These are phyloP conservation scores for Candida ascalaphidarum DNA, from an alignment of 805 yeast species.

Conservation along the genomic window DNA sequence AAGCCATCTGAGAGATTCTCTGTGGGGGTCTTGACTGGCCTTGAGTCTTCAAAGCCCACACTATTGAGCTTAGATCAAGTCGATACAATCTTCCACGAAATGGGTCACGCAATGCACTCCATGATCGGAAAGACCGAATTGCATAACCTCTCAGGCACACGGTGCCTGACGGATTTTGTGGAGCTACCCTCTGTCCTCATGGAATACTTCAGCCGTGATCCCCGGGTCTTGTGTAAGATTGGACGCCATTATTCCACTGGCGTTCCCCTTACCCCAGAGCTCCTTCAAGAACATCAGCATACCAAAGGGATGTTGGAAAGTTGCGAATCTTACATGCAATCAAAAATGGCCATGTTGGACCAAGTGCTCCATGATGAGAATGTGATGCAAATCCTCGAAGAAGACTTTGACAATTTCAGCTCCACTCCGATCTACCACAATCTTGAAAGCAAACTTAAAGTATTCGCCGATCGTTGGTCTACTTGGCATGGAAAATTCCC, in stretches of 20 bases:
- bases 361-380: conserved; percentile 58
- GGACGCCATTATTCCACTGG: conserved; percentile 69
- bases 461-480: conserved; percentile 61
- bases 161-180: conserved; percentile 94
- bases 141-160: conserved; percentile 90
- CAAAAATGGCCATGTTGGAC: conserved; percentile 84
- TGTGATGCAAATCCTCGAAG: conserved; percentile 10
- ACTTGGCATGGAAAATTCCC: conserved; percentile 95
- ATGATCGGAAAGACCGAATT: conserved; percentile 88
- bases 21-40: conserved; percentile 19
- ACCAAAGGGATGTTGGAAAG: conserved; percentile 47
- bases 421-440: conserved; percentile 58
- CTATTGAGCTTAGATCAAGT: conserved; percentile 69
- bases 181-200: conserved; percentile 93
- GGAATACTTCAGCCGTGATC: conserved; percentile 86
- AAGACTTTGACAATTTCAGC: conserved; percentile 30
- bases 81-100: conserved; percentile 92
- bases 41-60: conserved; percentile 30
- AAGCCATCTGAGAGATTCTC: conserved; percentile 23
- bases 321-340: conserved; percentile 78
- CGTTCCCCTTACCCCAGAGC: conserved; percentile 42
- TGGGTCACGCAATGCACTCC: conserved; percentile 99
- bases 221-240: conserved; percentile 61
- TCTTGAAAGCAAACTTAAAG: conserved; percentile 48
- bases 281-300: conserved; percentile 43